Conservation (phyloP, 371 early-diverging fungal genomes). For the Haplosporangium sp. region DNA sequence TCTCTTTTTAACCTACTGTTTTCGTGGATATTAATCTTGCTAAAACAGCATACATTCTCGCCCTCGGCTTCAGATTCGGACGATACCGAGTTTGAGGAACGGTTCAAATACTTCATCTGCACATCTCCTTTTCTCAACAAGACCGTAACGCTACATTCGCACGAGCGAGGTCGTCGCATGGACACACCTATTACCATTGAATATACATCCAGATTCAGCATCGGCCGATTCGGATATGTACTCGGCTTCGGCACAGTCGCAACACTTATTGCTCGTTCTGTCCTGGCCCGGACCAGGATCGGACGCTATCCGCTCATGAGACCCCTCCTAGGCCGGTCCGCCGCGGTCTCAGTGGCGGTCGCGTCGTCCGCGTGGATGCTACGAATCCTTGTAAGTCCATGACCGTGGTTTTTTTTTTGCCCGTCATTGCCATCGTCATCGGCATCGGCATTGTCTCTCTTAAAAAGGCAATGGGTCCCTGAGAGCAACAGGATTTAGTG, state of each 20-base stretch:
- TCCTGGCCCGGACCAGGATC: slow-evolving; percentile 30
- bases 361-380: slow-evolving; percentile 51
- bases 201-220: slow-evolving; percentile 39
- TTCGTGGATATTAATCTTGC: not conserved
- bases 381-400: slow-evolving; percentile 32
- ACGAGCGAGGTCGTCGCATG: slow-evolving; percentile 52
- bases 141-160: slow-evolving; percentile 59
- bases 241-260: slow-evolving; percentile 43
- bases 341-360: slow-evolving; percentile 30
- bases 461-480: too few relatives aligned
- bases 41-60: slow-evolving; percentile 55
- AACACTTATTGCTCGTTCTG: slow-evolving; percentile 36
- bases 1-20: not conserved
- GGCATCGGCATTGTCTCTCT: not conserved
- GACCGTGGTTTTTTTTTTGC: not conserved
- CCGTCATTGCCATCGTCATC: not conserved
- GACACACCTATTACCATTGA: slow-evolving; percentile 40
- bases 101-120: slow-evolving; percentile 72
- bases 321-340: slow-evolving; percentile 31
- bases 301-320: slow-evolving; percentile 35
- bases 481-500: too few relatives aligned
- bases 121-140: slow-evolving; percentile 72
- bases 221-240: slow-evolving; percentile 42
- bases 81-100: slow-evolving; percentile 73
- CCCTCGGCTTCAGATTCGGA: slow-evolving; percentile 62